Base-by-base conservation (phyloP, 768 basidiomycete genomes). In the Rhodosporidiobolus odoratus region DNA sequence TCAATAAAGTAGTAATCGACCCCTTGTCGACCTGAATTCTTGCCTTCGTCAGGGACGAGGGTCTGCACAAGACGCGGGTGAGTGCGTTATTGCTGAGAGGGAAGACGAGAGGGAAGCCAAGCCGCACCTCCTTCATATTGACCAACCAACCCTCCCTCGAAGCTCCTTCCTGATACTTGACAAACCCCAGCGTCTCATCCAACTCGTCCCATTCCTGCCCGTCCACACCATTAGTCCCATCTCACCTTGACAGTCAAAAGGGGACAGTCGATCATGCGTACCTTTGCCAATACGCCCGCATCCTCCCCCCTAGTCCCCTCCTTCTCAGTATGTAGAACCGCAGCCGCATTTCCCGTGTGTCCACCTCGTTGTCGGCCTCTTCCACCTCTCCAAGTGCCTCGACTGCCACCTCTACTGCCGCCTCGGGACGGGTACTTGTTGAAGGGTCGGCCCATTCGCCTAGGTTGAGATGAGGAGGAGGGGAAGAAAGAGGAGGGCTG, bases 1-100 rank as follows among this genome's bases (percentile, higher is more conserved):
- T 97, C 88, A 73, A 99, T 92, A 77, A 99, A 98, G 79, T 95
- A 98, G 75, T 87, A 95, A 76, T 99, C 93, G 19, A 99, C 94
- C 12, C 89, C 96, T 3, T 92, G 88, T 75, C 86, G 87, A 27
- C 94, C 96, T 15, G 85, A 85, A 9, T 90, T 86, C 83, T 88
- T 88, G 52, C 90, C 88, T 10, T 92, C 81, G 76, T 94, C 92
- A 79, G 91, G 90, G 23, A 96, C 80, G 15, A 95, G 81, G 1
- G 92, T 96, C 89, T 96, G 74, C 23, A 30, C 8, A 19, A 21
- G n/a, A 25, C n/a, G 12, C 19, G 4, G 17, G 9, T 45, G 61
- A 56, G 54, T 27, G n/a, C 21, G 10, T 58, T 27, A 61, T 40
- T 45, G 41, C 45, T 17, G n/a, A 27, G 25, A n/a, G 35, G 25